Percentiles rank a stretch among this genome's conserved stretches.
Evolutionary conservation across 129 eudicot species (phyloP).

Genomic region (Flaveria bidentis): DNA sequence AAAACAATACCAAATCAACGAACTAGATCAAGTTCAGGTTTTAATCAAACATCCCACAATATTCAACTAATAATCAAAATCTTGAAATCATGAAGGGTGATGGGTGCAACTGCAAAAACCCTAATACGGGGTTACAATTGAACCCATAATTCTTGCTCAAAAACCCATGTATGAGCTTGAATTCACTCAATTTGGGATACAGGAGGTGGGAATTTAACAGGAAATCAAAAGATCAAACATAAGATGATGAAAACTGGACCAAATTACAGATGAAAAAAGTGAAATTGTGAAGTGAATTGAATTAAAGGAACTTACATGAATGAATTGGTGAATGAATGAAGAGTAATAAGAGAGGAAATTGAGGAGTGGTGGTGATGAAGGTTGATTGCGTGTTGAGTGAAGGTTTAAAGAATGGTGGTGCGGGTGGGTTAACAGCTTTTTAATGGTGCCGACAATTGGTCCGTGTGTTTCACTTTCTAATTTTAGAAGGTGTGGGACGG

Average conservation of each 20-base stretch:
- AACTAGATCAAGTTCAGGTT: background rate
- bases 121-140: background rate
- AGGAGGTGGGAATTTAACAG: background rate
- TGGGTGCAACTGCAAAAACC: background rate
- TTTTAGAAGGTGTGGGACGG: conserved; percentile 14
- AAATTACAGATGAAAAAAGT: background rate
- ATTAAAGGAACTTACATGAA: conserved; percentile 22
- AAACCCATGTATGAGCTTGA: background rate
- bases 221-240: background rate
- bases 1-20: background rate
- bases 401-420: conserved; percentile 31
- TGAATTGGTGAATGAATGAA: conserved; percentile 17
- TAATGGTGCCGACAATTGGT: conserved; percentile 42
- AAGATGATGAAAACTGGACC: conserved; percentile 1
- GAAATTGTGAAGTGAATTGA: background rate
- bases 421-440: conserved; percentile 25
- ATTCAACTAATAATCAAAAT: background rate
- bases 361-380: conserved; percentile 17
- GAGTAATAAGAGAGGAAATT: background rate
- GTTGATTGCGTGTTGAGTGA: background rate
- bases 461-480: conserved; percentile 41
- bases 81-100: no score
- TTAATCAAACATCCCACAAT: background rate
- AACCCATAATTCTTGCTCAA: background rate
- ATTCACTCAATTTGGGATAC: background rate